Base-by-base conservation (phyloP, 176 grass and related monocot genomes). In the Lolium perenne region DNA sequence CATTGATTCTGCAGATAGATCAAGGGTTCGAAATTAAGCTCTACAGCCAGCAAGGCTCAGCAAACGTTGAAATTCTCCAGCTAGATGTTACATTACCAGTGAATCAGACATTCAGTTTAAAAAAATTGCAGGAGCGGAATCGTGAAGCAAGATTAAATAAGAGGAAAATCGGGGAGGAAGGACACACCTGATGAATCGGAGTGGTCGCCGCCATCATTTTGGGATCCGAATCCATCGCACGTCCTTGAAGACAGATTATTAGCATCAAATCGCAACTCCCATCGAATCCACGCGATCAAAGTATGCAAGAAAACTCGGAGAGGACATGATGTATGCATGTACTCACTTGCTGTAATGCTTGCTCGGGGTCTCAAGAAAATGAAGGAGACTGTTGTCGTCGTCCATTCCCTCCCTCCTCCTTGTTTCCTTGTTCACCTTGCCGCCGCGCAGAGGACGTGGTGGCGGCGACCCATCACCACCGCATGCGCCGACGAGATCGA, bases 351-450 rank as follows among this genome's bases (percentile, higher is more conserved):
- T 84, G 70, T 91, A 84, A 88, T 91, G 81, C 14, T 77, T 51
- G 10, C 64, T 91, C 8, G 82, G 89, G 17, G 77, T 91, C 46
- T 91, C 82, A 43, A 88, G 89, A 62, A 91, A 91, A 84, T 88
- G 85, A 82, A 91, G 29, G 20, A 91, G 89, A 53, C 8, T 53
- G 80, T 85, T 85, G 61, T 91, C 80, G 18, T 5, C 82, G 50
- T 91, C 85, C 86, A 91, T 91, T 63, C 20, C 62, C 72, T 38
- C 26, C 16, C 35, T 59, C 74, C 32, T 32, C 16, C 10, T 0
- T 63, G 38, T 13, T 62, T 12, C 47, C 50, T 55, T 17, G 11
- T 40, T 43, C 38, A 80, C 70, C 61, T 84, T 43, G 47, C 57
- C 22, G 22, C 64, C 13, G 16, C 72, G 10, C 51, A 81, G 69